phyloP scores from a whole-genome alignment of 2,329 filamentous ascomycete genomes.

The Aschersonia sp. region DNA sequence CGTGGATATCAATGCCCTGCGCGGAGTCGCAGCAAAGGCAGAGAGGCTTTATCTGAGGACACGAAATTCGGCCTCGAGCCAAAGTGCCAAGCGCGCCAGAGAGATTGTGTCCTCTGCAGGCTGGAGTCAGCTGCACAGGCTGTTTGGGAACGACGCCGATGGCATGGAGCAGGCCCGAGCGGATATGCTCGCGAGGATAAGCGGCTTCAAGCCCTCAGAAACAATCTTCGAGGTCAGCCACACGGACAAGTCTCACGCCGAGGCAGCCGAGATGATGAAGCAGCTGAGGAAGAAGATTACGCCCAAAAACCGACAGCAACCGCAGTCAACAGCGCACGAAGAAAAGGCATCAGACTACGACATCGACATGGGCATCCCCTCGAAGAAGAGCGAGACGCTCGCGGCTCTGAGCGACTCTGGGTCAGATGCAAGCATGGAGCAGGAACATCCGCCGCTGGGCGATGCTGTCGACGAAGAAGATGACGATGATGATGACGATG shows the following conservation, averaged over 20 bases:
- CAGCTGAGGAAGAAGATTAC: slow-evolving; percentile 56
- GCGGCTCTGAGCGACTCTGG: no score
- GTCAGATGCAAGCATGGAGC: slow-evolving; percentile 17
- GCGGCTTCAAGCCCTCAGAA: slow-evolving; percentile 76
- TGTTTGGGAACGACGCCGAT: slow-evolving; percentile 61
- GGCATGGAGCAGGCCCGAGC: slow-evolving; percentile 58
- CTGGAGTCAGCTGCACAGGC: slow-evolving; percentile 62
- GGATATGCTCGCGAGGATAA: slow-evolving; percentile 78
- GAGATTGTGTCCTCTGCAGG: slow-evolving; percentile 55
- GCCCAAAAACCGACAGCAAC: slow-evolving; percentile 30
- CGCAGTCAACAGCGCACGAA: slow-evolving; percentile 21
- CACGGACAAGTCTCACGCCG: slow-evolving; percentile 47
- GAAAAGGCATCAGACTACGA: slow-evolving; percentile 15
- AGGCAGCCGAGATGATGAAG: slow-evolving; percentile 64
- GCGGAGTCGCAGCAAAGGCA: slow-evolving; percentile 66
- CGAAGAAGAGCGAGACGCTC: background rate
- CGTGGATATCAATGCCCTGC: slow-evolving; percentile 56
- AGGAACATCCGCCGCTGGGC: slow-evolving; percentile 24
- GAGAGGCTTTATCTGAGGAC: slow-evolving; percentile 88
- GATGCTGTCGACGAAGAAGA: slow-evolving; percentile 21
- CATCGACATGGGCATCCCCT: slow-evolving; percentile 3
- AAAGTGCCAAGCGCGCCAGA: slow-evolving; percentile 80
- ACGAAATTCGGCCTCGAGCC: slow-evolving; percentile 73
- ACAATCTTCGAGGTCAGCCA: slow-evolving; percentile 93
- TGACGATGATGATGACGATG: slow-evolving; percentile 32